Evolutionary conservation across 2,329 filamentous ascomycete genomes (phyloP).

Genomic region (Paecilomyces niveus): DNA sequence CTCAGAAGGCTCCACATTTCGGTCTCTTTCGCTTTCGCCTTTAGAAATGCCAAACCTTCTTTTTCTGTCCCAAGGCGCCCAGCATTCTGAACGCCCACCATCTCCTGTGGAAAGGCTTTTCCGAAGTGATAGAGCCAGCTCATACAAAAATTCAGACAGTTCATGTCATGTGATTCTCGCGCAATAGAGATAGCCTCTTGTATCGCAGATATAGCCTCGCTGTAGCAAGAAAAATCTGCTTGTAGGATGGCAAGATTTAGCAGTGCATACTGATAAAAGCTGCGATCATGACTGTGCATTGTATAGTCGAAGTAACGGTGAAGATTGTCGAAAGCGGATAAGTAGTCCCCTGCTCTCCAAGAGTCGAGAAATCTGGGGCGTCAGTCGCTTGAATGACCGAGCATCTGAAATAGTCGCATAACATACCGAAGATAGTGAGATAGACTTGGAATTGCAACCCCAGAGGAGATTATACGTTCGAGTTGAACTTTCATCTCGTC

Average conservation of each 20-base stretch:
- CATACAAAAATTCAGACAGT: constrained; percentile 87
- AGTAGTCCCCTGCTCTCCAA: constrained; percentile 85
- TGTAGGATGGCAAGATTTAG: constrained; percentile 91
- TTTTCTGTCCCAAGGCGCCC: constrained; percentile 71
- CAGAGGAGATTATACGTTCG: constrained; percentile 59
- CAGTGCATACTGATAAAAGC: constrained; percentile 90
- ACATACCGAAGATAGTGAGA: constrained; percentile 65
- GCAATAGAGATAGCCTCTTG: constrained; percentile 93
- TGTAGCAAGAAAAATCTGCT: constrained; percentile 86
- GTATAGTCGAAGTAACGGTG: constrained; percentile 97
- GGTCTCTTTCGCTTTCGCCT: constrained; percentile 75
- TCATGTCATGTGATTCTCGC: constrained; percentile 84
- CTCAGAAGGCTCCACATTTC: constrained; percentile 81
- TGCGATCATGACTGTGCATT: constrained; percentile 73
- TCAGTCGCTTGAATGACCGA: not conserved
- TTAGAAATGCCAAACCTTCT: constrained; percentile 76
- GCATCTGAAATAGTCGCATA: not conserved
- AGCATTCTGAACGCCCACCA: constrained; percentile 61
- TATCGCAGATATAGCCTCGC: constrained; percentile 88
- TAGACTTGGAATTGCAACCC: constrained; percentile 62
- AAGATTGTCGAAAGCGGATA: constrained; percentile 80
- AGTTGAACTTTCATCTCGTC: constrained; percentile 66
- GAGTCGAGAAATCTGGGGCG: constrained; percentile 70
- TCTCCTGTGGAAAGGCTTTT: constrained; percentile 72
- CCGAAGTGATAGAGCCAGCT: constrained; percentile 95